Percentiles rank a stretch among this genome's conserved stretches.
phyloP scores from a whole-genome alignment of 169 alveolate genomes.

The Blepharisma undulans region DNA sequence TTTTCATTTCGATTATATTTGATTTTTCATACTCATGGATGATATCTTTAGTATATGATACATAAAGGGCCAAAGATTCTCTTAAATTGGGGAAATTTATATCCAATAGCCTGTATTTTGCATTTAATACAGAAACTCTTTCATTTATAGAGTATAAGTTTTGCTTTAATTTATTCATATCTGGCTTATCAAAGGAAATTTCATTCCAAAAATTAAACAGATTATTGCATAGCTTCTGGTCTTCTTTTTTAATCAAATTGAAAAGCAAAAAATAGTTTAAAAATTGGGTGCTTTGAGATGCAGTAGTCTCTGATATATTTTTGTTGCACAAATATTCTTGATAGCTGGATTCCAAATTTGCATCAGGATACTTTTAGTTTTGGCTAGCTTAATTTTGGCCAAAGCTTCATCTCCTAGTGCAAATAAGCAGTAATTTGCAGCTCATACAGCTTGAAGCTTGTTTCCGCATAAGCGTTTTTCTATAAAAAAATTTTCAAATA shows the following conservation, averaged over 20 bases:
- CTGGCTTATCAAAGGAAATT: not conserved
- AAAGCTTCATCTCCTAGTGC: not conserved
- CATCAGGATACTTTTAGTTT: not conserved
- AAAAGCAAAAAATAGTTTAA: not conserved
- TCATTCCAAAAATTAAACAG: not conserved
- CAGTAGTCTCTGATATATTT: not conserved
- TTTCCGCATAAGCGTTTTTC: not conserved
- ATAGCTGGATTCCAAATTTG: not conserved
- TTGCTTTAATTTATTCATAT: not conserved
- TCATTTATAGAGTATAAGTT: not conserved
- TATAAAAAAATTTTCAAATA: not conserved
- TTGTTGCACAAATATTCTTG: not conserved
- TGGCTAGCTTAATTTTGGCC: not conserved
- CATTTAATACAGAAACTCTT: not conserved
- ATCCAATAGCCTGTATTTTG: not conserved
- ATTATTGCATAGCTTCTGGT: not conserved
- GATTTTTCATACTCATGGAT: not conserved
- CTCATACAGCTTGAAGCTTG: not conserved
- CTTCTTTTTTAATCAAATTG: not conserved
- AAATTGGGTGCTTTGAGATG: not conserved
- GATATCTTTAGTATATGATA: not conserved
- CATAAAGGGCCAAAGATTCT: not conserved
- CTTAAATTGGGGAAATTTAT: not conserved
- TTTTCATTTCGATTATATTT: not conserved
- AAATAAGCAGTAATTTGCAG: not conserved